Conservation (phyloP, 192 early-diverging fungal genomes). For the Radiomyces spectabilis region DNA sequence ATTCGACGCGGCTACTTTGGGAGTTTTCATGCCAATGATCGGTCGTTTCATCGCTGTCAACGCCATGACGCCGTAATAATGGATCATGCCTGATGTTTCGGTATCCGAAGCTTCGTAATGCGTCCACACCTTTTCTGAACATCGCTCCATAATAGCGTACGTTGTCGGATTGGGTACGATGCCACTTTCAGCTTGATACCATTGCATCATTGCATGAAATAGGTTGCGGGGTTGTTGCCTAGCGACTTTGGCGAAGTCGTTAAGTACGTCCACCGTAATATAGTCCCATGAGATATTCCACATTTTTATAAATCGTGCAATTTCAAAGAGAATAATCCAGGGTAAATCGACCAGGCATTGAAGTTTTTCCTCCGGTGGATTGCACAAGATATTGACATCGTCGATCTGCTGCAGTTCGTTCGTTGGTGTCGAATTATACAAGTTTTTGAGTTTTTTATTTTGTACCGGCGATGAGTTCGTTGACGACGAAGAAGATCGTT, state of each 20-base stretch:
- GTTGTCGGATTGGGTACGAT: background rate
- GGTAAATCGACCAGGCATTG: too few relatives aligned
- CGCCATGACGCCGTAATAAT: background rate
- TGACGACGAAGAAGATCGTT: too few relatives aligned
- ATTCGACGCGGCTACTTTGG: constrained; percentile 9
- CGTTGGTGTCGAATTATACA: too few relatives aligned
- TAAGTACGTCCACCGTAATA: background rate
- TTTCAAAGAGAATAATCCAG: constrained; percentile 4
- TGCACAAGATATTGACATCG: too few relatives aligned
- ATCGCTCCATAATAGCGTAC: constrained; percentile 1
- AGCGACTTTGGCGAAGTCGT: background rate
- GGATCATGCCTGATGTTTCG: background rate
- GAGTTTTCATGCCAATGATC: constrained; percentile 3
- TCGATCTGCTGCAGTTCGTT: too few relatives aligned
- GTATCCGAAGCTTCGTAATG: background rate
- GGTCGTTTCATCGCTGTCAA: background rate
- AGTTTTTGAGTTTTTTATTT: too few relatives aligned
- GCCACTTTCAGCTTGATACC: background rate
- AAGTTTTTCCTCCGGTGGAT: too few relatives aligned
- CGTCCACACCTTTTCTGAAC: background rate
- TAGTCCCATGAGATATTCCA: background rate
- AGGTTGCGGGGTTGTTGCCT: background rate
- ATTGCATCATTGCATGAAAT: constrained; percentile 1
- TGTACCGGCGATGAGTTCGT: too few relatives aligned
- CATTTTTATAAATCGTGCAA: background rate